Base-by-base conservation (phyloP, 108 stramenopile species). In the Stephanodiscus triporus region DNA sequence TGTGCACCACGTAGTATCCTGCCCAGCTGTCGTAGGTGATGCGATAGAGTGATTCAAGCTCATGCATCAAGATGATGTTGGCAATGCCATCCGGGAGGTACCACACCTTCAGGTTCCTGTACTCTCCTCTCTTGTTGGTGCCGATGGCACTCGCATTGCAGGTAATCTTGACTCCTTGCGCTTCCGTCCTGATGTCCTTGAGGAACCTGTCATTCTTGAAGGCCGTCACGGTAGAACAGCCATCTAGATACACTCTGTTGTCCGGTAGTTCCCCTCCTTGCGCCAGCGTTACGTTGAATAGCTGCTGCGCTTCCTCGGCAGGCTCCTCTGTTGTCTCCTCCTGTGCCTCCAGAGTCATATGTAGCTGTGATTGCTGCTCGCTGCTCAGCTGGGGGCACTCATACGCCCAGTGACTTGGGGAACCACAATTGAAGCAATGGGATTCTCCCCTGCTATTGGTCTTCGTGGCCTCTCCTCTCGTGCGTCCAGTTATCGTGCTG, bases 21-120 rank as follows among this genome's bases (percentile, higher is more conserved):
- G n/a, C 40, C 32, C 9, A 14, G 53, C 38, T 48, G 30, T 78
- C 71, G 38, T 53, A 78, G 6, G 72, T 73, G 36, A 78, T 65
- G 1, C 47, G 63, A 4, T 32, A 42, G 0, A 48, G 27, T 40
- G 61, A 24, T 11, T 40, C 40, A 40, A 40, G 40, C 11, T 40
- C 11, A 9, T 40, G 40, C 40, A 40, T 40, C 11, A 9, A 40
- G 9, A 40, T 11, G 8, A 40, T 40, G 11, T 40, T 40, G 10
- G 11, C 40, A 9, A 40, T 40, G 1, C 40, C 40, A 9, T 40
- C 40, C 4, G 40, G 40, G 10, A 40, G 9, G 40, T 40, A 40
- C 40, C 40, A 40, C 10, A 40, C 11, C 10, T 11, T 40, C 9
- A 11, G 40, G 1, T 11, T 11, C 11, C 11, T 9, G 40, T 11